Percentiles rank a stretch among this genome's conserved stretches.
Evolutionary conservation across 1,139 yeast genomes (phyloP).

Genomic region (Meyerozyma athensensis): DNA sequence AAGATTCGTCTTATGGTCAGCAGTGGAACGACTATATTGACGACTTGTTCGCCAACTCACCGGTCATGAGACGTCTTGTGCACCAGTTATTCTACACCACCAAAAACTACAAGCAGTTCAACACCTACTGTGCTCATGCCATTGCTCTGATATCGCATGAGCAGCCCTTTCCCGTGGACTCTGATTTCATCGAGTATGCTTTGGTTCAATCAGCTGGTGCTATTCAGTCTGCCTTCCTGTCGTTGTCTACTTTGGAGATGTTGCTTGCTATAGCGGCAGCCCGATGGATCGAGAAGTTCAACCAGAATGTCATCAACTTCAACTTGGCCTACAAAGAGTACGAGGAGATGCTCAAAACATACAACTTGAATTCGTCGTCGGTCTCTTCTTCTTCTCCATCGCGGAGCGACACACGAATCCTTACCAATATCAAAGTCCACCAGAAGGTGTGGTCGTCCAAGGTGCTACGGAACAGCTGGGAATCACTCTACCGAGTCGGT

Average conservation of each 20-base stretch:
- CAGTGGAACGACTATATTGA: constrained; percentile 52
- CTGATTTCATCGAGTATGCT: constrained; percentile 22
- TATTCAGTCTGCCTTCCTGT: constrained; percentile 28
- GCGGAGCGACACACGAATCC: constrained; percentile 26
- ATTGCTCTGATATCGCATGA: constrained; percentile 26
- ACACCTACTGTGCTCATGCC: constrained; percentile 46
- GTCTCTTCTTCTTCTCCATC: constrained; percentile 25
- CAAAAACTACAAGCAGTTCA: constrained; percentile 55
- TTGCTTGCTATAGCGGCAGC: constrained; percentile 70
- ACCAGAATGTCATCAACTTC: constrained; percentile 58
- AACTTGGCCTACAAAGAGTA: constrained; percentile 79
- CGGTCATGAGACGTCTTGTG: constrained; percentile 18
- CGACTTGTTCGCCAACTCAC: constrained; percentile 11
- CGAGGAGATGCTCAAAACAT: constrained; percentile 43
- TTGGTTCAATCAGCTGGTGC: constrained; percentile 18
- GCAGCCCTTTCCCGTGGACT: constrained; percentile 31
- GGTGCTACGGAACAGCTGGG: constrained; percentile 55
- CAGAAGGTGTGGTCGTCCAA: constrained; percentile 47
- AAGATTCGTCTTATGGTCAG: constrained; percentile 21
- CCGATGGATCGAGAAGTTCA: constrained; percentile 59
- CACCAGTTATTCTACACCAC: constrained; percentile 53
- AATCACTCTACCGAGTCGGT: constrained; percentile 35
- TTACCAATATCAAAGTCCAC: constrained; percentile 32
- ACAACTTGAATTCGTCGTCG: constrained; percentile 36
- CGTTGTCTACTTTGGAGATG: constrained; percentile 66